These are phyloP conservation scores for Fusarium subtropicale DNA, from an alignment of 2,329 filamentous ascomycete genomes.

Conservation along the genomic window DNA sequence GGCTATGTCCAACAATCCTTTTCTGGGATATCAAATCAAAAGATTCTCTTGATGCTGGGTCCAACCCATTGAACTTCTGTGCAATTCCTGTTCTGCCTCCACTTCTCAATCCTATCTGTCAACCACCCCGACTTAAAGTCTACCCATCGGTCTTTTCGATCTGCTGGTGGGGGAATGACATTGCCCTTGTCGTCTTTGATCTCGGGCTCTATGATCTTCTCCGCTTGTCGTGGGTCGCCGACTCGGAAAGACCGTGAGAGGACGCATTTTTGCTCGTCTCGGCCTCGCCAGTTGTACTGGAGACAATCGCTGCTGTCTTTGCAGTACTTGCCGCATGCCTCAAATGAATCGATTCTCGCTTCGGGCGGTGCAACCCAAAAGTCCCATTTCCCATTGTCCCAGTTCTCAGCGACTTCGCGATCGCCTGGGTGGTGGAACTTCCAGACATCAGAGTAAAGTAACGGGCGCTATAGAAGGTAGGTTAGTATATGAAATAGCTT, in stretches of 20 bases:
- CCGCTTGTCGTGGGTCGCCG: slow-evolving; percentile 41
- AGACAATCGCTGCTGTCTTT: slow-evolving; percentile 43
- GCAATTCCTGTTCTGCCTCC: slow-evolving; percentile 45
- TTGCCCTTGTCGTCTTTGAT: slow-evolving; percentile 44
- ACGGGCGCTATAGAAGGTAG: slow-evolving; percentile 46
- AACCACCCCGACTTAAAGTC: slow-evolving; percentile 51
- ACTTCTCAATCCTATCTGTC: slow-evolving; percentile 43
- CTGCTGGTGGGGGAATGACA: slow-evolving; percentile 33
- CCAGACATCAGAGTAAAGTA: slow-evolving; percentile 55
- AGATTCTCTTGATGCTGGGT: slow-evolving; percentile 49
- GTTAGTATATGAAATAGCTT: slow-evolving; percentile 25
- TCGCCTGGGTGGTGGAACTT: slow-evolving; percentile 52
- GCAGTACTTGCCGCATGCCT: slow-evolving; percentile 48
- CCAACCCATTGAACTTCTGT: slow-evolving; percentile 50
- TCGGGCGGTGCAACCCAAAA: slow-evolving; percentile 44
- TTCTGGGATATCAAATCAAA: slow-evolving; percentile 30
- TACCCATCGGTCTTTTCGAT: slow-evolving; percentile 43
- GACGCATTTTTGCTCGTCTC: slow-evolving; percentile 48
- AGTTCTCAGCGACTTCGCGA: slow-evolving; percentile 40
- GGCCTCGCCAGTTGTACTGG: slow-evolving; percentile 50
- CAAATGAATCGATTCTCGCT: slow-evolving; percentile 44
- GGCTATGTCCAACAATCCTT: slow-evolving; percentile 21
- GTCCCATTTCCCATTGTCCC: slow-evolving; percentile 52
- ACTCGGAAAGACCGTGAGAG: slow-evolving; percentile 47
- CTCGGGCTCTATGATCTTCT: slow-evolving; percentile 45